Evolutionary conservation across 2,329 filamentous ascomycete genomes (phyloP).

Genomic region (Hypoxylon sp.): DNA sequence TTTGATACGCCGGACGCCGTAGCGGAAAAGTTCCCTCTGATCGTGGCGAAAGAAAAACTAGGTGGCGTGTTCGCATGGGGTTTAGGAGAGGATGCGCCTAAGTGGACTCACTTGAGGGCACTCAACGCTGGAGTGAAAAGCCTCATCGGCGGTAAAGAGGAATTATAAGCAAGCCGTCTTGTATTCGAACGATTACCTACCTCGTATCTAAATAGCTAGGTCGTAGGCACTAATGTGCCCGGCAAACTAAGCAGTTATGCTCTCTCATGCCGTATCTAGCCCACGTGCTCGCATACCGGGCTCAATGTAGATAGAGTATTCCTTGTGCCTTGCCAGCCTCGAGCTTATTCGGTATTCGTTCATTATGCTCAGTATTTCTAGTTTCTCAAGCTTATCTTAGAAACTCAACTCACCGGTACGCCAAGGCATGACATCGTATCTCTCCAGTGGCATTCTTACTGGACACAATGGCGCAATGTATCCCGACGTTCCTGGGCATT

Average conservation of each 20-base stretch:
- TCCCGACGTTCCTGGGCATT: slow-evolving; percentile 2
- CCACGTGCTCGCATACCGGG: slow-evolving; percentile 25
- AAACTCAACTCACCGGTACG: not conserved
- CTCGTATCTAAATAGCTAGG: too few species aligned
- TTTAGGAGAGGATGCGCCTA: slow-evolving; percentile 45
- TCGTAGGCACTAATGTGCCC: too few species aligned
- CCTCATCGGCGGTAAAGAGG: slow-evolving; percentile 36
- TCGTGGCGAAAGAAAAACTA: slow-evolving; percentile 40
- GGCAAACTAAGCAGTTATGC: too few species aligned
- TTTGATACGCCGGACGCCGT: slow-evolving; percentile 44
- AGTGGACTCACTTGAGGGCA: slow-evolving; percentile 40
- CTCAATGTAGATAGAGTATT: slow-evolving; percentile 10
- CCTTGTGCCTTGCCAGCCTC: not conserved
- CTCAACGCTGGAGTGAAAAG: slow-evolving; percentile 36
- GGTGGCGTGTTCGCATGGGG: slow-evolving; percentile 49
- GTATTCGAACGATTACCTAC: too few species aligned
- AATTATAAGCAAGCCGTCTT: slow-evolving; percentile 30
- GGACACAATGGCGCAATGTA: slow-evolving; percentile 7
- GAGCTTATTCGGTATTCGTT: not conserved
- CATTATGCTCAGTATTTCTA: not conserved
- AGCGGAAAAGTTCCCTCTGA: slow-evolving; percentile 41
- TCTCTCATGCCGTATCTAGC: too few species aligned
- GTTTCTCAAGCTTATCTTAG: not conserved
- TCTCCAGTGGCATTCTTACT: slow-evolving; percentile 7
- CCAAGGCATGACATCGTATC: slow-evolving; percentile 3